Base-by-base conservation (phyloP, 805 yeast genomes). In the Nakazawaea molendinolei region DNA sequence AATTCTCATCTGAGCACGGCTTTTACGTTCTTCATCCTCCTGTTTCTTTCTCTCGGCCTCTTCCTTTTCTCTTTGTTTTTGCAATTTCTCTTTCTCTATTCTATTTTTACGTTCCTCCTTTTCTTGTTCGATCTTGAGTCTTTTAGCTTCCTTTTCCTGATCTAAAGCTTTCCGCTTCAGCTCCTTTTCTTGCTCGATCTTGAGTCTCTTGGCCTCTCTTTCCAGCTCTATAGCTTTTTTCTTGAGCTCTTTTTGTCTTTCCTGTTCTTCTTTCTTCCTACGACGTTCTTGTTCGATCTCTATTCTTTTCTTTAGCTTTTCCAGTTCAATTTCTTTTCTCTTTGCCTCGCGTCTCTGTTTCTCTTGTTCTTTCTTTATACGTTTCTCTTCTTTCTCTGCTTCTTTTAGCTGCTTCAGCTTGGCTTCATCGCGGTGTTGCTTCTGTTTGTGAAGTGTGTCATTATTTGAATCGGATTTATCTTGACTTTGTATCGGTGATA, bases 31-130 rank as follows among this genome's bases (percentile, higher is more conserved):
- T 27, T 34, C 37, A 27, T 41, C 40, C 25, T 40, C 42, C 20
- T 41, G 41, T n/a, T 41, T 31, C 23, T 35, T 36, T 14, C 19
- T 28, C 29, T 39, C 42, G 5, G 39, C 40, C 30, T 42, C 43
- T 28, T 43, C 53, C 22, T 33, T 34, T 22, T 40, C 51, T 33
- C 44, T 43, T n/a, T 49, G 39, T 37, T 49, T 50, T 23, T 41
- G 40, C 26, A 39, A 44, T 23, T 36, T 64, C 28, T 60, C 61
- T 37, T 58, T 49, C 21, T 52, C 53, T 40, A 61, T 60, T 28
- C 59, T 55, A 36, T 54, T 55, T 41, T 57, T 59, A 43, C 56
- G 54, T 22, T 55, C 53, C 21, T 48, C 49, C 31, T 45, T 46
- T 36, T 49, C 46, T 38, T 39, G 51, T 47, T 51, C 44, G 50